These are phyloP conservation scores for Penicillium soppii DNA, from an alignment of 495 filamentous ascomycete genomes.

Conservation along the genomic window DNA sequence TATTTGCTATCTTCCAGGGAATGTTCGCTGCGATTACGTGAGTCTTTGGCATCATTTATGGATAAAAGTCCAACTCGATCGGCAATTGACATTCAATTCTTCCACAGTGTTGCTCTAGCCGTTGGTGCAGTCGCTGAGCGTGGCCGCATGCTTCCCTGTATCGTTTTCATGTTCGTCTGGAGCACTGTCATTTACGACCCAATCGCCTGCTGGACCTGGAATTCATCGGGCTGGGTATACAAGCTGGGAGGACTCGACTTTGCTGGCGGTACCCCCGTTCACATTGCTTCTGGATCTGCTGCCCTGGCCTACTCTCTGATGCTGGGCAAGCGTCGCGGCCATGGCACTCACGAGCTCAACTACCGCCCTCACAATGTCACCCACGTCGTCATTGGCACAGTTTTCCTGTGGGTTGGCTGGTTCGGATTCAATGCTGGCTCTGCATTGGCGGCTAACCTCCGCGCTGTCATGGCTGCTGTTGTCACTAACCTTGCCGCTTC, in stretches of 20 bases:
- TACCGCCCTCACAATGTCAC: slow-evolving; percentile 98
- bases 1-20: slow-evolving; percentile 94
- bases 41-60: slow-evolving; percentile 29
- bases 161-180: slow-evolving; percentile 98
- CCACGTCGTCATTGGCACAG: slow-evolving; percentile 93
- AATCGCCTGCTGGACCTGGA: slow-evolving; percentile 99
- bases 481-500: slow-evolving; percentile 56
- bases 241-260: slow-evolving; percentile 89
- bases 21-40: slow-evolving; percentile 96
- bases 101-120: slow-evolving; percentile 73
- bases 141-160: slow-evolving; percentile 88
- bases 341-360: slow-evolving; percentile 85
- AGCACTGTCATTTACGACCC: slow-evolving; percentile 91
- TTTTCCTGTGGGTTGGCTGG: slow-evolving; percentile 99
- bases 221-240: slow-evolving; percentile 78
- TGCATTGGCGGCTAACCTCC: slow-evolving; percentile 84
- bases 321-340: slow-evolving; percentile 80
- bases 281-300: slow-evolving; percentile 87
- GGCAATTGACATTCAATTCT: slow-evolving; percentile 5
- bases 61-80: background rate
- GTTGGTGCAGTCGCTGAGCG: slow-evolving; percentile 91
- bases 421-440: slow-evolving; percentile 98
- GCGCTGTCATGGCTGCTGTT: slow-evolving; percentile 63
- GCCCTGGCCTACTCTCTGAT: slow-evolving; percentile 86
- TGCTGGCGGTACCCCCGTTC: slow-evolving; percentile 93